phyloP scores from a whole-genome alignment of 805 yeast species.

The Pichia cabralensis region DNA sequence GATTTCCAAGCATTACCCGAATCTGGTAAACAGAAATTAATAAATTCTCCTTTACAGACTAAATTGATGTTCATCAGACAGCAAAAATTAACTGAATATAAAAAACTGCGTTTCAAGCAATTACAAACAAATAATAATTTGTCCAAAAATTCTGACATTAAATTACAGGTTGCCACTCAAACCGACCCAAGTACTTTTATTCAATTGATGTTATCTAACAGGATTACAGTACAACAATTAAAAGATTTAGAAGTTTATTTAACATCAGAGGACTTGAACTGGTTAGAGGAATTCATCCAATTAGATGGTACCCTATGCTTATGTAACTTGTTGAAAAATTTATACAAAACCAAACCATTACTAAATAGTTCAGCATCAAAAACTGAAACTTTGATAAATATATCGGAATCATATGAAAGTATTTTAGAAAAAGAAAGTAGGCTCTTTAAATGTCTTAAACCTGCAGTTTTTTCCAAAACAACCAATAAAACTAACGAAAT shows the following conservation, averaged over 20 bases:
- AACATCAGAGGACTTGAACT: conserved; percentile 64
- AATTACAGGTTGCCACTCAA: conserved; percentile 34
- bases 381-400: conserved; percentile 18
- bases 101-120: conserved; percentile 30
- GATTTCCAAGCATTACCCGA: conserved; percentile 58
- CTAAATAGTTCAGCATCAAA: conserved; percentile 1
- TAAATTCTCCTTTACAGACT: conserved; percentile 60
- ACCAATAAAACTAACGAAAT: conserved; percentile 56
- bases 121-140: conserved; percentile 2
- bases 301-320: conserved; percentile 87
- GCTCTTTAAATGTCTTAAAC: conserved; percentile 72
- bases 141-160: conserved; percentile 12
- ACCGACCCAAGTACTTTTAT: conserved; percentile 37
- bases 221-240: conserved; percentile 58
- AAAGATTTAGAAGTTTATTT: conserved; percentile 84
- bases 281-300: conserved; percentile 78
- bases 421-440: conserved; percentile 60
- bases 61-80: conserved; percentile 91
- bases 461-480: conserved; percentile 57
- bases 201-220: conserved; percentile 57
- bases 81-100: conserved; percentile 69
- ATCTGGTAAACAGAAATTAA: conserved; percentile 68
- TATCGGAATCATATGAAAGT: conserved; percentile 23
- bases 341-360: conserved; percentile 25
- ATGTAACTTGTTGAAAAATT: conserved; percentile 49